Evolutionary conservation across 208 protist genomes (phyloP).

Genomic region (Lotmaria passim): DNA sequence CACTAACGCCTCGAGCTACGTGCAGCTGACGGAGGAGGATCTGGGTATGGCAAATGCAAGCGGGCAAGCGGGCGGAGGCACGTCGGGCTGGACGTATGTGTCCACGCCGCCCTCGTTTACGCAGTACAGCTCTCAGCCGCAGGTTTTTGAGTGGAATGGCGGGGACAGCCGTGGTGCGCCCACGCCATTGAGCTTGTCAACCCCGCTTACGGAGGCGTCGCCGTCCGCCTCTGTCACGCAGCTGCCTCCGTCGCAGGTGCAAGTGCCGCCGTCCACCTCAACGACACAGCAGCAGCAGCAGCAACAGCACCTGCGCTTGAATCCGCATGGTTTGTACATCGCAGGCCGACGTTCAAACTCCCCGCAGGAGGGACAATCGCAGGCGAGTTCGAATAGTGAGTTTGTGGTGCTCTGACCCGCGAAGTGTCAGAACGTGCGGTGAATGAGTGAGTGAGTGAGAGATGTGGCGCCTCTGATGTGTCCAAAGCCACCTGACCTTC

Average conservation of each 20-base stretch:
- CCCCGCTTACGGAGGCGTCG: conserved; percentile 13
- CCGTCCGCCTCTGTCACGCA: neutral
- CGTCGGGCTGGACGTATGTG: neutral
- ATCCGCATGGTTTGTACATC: conserved; percentile 2
- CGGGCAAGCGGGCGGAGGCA: neutral
- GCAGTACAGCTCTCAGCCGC: neutral
- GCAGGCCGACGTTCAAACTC: neutral
- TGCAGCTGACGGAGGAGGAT: conserved; percentile 34
- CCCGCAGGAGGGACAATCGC: conserved; percentile 16
- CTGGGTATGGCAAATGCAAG: conserved; percentile 18
- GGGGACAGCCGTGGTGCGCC: conserved; percentile 9
- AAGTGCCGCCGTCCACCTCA: neutral
- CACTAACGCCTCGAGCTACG: conserved; percentile 29
- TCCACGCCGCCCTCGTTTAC: conserved; percentile 6
- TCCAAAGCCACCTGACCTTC: too few relatives aligned
- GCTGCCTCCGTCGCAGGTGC: neutral
- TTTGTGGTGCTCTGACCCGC: conserved; percentile 20
- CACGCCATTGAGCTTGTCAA: conserved; percentile 3
- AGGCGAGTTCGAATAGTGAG: conserved; percentile 29
- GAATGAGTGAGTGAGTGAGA: too few relatives aligned
- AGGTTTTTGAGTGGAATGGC: conserved; percentile 7
- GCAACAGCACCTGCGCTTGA: neutral
- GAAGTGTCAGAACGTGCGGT: too few relatives aligned
- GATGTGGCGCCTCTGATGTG: too few relatives aligned
- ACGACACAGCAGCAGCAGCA: conserved; percentile 8